phyloP scores from a whole-genome alignment of 2,329 filamentous ascomycete genomes.

The Calonectria crousiana region DNA sequence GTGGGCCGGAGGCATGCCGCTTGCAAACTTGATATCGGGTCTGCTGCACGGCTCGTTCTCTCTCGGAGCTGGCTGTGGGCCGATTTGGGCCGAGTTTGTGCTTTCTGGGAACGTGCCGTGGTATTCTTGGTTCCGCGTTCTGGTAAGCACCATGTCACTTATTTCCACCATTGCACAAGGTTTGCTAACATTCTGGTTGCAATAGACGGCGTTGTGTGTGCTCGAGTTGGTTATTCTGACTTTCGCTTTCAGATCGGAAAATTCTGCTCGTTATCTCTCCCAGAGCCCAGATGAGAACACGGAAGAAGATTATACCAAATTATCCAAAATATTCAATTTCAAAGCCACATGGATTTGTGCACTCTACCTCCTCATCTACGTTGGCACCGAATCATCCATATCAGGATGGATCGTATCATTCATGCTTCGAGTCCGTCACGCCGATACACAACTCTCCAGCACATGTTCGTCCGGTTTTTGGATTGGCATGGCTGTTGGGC shows the following conservation, averaged over 20 bases:
- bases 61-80: background rate
- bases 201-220: background rate
- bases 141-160: background rate
- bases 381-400: slow-evolving; percentile 58
- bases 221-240: background rate
- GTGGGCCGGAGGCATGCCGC: slow-evolving; percentile 55
- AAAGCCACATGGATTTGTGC: slow-evolving; percentile 56
- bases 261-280: background rate
- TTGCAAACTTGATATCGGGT: slow-evolving; percentile 47
- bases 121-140: background rate
- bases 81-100: background rate
- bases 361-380: slow-evolving; percentile 57
- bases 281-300: background rate
- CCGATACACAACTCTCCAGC: slow-evolving; percentile 51
- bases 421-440: slow-evolving; percentile 55
- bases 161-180: no score
- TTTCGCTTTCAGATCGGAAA: background rate
- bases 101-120: background rate
- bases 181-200: background rate
- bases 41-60: slow-evolving; percentile 17
- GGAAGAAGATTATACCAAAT: background rate
- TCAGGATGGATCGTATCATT: slow-evolving; percentile 61
- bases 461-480: slow-evolving; percentile 58
- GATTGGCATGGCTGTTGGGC: slow-evolving; percentile 57
- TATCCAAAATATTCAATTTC: slow-evolving; percentile 46